A percentile compares a stretch with the other conserved stretches of the same genome.
These are phyloP conservation scores for Acarospora socialis DNA, from an alignment of 2,329 filamentous ascomycete species.

Conservation along the genomic window DNA sequence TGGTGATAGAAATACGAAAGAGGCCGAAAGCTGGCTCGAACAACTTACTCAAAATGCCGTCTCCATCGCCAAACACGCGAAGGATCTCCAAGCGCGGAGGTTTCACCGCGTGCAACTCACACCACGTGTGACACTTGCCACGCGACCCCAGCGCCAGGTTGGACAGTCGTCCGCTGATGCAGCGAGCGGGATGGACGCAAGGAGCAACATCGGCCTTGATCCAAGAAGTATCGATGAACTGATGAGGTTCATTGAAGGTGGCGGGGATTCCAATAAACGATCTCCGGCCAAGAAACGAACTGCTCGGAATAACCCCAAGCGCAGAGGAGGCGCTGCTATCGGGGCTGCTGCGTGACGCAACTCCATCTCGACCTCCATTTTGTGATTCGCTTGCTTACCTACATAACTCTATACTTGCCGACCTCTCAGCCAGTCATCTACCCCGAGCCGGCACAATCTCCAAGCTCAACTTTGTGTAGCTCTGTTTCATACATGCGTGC, in stretches of 20 bases:
- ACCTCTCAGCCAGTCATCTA: no score
- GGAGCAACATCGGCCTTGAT: conserved; percentile 41
- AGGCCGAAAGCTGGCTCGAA: conserved; percentile 91
- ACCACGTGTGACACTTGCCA: conserved; percentile 42
- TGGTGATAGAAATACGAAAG: conserved; percentile 93
- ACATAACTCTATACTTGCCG: no score
- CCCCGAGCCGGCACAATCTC: no score
- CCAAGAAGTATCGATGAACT: conserved; percentile 83
- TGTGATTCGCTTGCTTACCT: no score
- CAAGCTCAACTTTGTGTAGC: no score
- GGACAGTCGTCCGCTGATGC: conserved; percentile 42
- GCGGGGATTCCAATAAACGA: conserved; percentile 27
- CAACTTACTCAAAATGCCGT: conserved; percentile 94
- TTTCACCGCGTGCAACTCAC: conserved; percentile 59
- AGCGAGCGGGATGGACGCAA: conserved; percentile 24
- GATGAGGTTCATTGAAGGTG: conserved; percentile 83
- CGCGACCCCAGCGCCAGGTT: conserved; percentile 48
- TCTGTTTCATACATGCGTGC: no score
- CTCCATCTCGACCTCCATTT: no score
- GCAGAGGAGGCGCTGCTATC: conserved; percentile 9
- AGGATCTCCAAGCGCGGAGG: conserved; percentile 64
- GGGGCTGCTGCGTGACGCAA: conserved; percentile 1
- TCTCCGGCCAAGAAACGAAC: conserved; percentile 31
- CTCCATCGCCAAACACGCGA: conserved; percentile 82
- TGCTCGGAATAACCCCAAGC: conserved; percentile 11